phyloP scores from a whole-genome alignment of 164 flowering plant genomes.

The Taxillus chinensis region DNA sequence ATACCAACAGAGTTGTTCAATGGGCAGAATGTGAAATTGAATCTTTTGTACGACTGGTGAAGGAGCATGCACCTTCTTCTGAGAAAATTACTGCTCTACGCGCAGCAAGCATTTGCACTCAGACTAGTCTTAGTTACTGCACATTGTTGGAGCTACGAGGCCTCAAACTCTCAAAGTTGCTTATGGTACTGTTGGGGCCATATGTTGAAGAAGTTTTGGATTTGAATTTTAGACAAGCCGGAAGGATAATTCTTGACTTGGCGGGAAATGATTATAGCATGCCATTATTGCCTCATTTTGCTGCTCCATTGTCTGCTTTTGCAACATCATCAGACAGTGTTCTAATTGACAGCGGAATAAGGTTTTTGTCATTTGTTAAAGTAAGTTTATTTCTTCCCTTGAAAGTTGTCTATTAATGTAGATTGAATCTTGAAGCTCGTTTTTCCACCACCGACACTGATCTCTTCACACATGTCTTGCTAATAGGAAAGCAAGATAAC shows the following conservation, averaged over 20 bases:
- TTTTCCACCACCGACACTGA: not conserved
- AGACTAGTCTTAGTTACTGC: constrained; percentile 84
- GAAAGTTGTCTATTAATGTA: not conserved
- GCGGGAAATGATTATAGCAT: constrained; percentile 44
- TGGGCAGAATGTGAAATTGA: constrained; percentile 97
- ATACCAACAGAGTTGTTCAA: constrained; percentile 66
- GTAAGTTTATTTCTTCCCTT: constrained; percentile 38
- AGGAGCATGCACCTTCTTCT: constrained; percentile 75
- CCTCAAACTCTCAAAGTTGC: constrained; percentile 68
- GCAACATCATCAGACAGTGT: constrained; percentile 42
- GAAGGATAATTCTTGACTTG: constrained; percentile 52
- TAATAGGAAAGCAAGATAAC: not conserved
- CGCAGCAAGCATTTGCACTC: constrained; percentile 69
- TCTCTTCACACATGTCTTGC: not conserved
- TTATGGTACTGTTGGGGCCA: constrained; percentile 74
- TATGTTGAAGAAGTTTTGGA: constrained; percentile 89
- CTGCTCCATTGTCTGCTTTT: constrained; percentile 46
- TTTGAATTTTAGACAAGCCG: constrained; percentile 70
- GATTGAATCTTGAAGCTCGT: not conserved
- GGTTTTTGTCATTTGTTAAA: constrained; percentile 57
- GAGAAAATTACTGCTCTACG: constrained; percentile 69
- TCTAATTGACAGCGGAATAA: constrained; percentile 62
- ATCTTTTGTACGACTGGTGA: constrained; percentile 70
- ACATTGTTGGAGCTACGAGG: constrained; percentile 71
- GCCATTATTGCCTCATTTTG: constrained; percentile 48